Evolutionary conservation across 495 filamentous ascomycete species (phyloP), one percentile per base, ranked within the genome.

Genomic region (Annulohypoxylon bovei): DNA sequence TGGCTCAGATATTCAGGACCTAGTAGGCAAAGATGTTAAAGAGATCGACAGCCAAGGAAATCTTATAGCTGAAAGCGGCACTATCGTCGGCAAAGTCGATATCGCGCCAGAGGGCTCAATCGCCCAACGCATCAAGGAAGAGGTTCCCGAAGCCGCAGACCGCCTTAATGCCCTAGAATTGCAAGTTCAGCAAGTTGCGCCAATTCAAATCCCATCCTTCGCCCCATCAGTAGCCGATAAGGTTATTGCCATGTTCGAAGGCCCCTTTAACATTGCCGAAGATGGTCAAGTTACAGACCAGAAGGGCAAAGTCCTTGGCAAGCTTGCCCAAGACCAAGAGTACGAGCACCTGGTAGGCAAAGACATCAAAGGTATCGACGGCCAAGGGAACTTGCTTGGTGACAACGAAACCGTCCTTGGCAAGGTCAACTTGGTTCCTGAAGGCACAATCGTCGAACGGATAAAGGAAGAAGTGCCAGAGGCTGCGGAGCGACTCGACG

Each of bases 31-130:
- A 66, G 82, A 95, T 22, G 80, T 90, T 12, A 88, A 92, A 58
- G 93, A 93, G 18, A 91, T 95, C 40, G 93, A 95, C 70, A 85
- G 90, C 44, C 90, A 97, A 73, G 93, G 93, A 12, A 93, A 95
- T 67, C 89, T 97, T 44, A 79, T 93, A 28, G 93, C 93, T 71
- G 90, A 88, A 70, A 88, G 87, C 57, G 93, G 92, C 47, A 93
- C 92, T 70, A 86, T 93, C 28, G 88, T 93, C 74, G 93, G 93
- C 58, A 89, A 89, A 68, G 88, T 89, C 9, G 90, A 93, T 76
- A 85, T 94, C 30, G 89, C 93, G 30, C 85, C 90, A 7, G 92
- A 92, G 37, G 87, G 86, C n/a, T 77, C 75, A 32, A 88, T 92
- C 71, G 83, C 88, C 39, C 78, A 88, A 39, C 83, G 81, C 2